A percentile compares a stretch with the other conserved stretches of the same genome.
Evolutionary conservation across 2,329 filamentous ascomycete species (phyloP).

Genomic region (Penicillium rolfsii): DNA sequence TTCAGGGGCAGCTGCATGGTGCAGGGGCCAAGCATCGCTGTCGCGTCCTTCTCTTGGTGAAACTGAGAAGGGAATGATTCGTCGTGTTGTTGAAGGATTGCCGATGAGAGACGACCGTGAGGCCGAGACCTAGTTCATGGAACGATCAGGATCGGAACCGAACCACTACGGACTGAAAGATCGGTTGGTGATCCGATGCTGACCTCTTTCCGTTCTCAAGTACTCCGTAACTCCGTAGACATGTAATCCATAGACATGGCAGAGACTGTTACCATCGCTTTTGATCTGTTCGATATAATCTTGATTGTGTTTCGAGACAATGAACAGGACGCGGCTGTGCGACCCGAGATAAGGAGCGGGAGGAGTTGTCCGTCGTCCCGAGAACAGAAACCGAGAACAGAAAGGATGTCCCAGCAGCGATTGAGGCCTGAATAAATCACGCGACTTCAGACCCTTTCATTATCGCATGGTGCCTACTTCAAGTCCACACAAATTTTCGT

Average conservation of each 20-base stretch:
- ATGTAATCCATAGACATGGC: not conserved
- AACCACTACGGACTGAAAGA: not conserved
- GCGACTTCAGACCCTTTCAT: not conserved
- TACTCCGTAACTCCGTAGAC: too few relatives aligned
- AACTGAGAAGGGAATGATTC: not conserved
- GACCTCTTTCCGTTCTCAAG: not conserved
- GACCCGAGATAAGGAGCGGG: constrained; percentile 1
- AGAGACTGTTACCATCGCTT: not conserved
- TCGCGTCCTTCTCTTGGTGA: not conserved
- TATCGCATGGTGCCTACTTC: not conserved
- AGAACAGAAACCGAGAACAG: not conserved
- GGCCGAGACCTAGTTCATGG: constrained; percentile 1
- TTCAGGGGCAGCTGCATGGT: constrained; percentile 16
- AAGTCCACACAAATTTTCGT: too few relatives aligned
- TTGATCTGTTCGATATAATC: not conserved
- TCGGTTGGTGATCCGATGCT: constrained; percentile 4
- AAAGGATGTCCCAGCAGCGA: not conserved
- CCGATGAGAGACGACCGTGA: constrained; percentile 1
- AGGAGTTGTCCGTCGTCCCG: not conserved
- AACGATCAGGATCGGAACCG: too few relatives aligned
- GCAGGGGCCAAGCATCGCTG: constrained; percentile 9
- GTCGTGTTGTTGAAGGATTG: constrained; percentile 4
- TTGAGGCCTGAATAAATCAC: not conserved
- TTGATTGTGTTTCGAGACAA: not conserved
- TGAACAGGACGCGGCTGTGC: not conserved